Evolutionary conservation across 2,329 filamentous ascomycete species (phyloP).

Genomic region (Arachnopeziza araneosa): DNA sequence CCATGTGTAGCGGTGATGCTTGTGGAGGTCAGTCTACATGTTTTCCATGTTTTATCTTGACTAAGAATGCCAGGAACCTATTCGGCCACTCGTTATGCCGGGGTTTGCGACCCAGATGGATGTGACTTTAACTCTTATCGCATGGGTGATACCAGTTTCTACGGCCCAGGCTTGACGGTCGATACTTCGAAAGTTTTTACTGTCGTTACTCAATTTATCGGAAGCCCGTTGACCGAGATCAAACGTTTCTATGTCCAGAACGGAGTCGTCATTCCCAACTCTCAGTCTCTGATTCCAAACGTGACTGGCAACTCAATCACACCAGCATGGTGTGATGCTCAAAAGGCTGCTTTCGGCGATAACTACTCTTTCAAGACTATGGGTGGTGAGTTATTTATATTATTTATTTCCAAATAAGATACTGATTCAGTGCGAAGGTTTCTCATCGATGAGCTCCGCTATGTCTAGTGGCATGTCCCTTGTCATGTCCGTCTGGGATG

Average conservation of each 20-base stretch:
- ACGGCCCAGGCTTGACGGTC: constrained; percentile 46
- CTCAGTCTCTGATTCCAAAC: constrained; percentile 38
- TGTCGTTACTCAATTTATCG: constrained; percentile 54
- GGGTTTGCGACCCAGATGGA: constrained; percentile 53
- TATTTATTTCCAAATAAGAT: not conserved
- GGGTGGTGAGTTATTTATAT: constrained; percentile 35
- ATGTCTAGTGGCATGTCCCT: constrained; percentile 46
- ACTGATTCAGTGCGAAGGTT: constrained; percentile 39
- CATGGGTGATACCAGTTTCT: constrained; percentile 50
- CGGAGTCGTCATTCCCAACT: constrained; percentile 46
- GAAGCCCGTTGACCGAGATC: constrained; percentile 44
- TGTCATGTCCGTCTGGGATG: constrained; percentile 52
- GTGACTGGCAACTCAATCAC: constrained; percentile 49
- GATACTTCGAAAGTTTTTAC: constrained; percentile 48
- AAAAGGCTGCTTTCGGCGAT: constrained; percentile 52
- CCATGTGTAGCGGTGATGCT: constrained; percentile 33
- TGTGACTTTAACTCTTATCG: constrained; percentile 59
- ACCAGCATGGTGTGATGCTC: constrained; percentile 48
- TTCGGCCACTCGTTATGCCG: constrained; percentile 40
- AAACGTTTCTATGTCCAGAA: constrained; percentile 37
- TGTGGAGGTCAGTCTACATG: constrained; percentile 35
- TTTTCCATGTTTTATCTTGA: not conserved
- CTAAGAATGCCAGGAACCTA: constrained; percentile 21
- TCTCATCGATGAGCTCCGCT: constrained; percentile 48
- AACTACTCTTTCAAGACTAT: constrained; percentile 44